Evolutionary conservation across 2,329 filamentous ascomycete genomes (phyloP), one percentile per base, ranked within the genome.

Genomic region (Eurotiales sp.): DNA sequence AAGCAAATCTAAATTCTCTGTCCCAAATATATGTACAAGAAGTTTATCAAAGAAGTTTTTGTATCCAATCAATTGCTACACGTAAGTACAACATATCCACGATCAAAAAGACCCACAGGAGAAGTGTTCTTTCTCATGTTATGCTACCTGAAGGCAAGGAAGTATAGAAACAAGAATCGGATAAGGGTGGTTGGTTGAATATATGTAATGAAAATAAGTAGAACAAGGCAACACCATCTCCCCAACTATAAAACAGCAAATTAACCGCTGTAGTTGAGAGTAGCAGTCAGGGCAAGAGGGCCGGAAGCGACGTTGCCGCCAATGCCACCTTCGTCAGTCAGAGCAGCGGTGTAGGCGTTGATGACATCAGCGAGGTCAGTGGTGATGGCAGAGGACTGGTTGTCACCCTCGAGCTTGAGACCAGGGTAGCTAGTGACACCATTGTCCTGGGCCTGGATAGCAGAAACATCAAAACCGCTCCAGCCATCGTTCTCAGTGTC

Each of bases 381-480:
- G 55, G 54, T 55, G 51, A 71, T 68, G 54, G 49, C 51, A 11
- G 68, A 72, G 62, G 68, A 43, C 29, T 59, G 59, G 19, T 32
- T 15, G 56, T 61, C 59, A 47, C 60, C 55, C 52, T 66, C 70
- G 47, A 72, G 69, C 52, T 60, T 59, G 67, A 72, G 70, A 46
- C 69, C 69, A 29, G 44, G 52, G 48, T 25, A 50, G 58, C 68
- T 61, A 44, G 71, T 56, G 30, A 59, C 14, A 14, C 53, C 50
- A 51, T 62, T 58, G 21, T 54, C 46, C 59, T 70, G 53, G 25
- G 66, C 67, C 50, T 64, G 58, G 52, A 72, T 72, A 50, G 61
- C 63, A 42, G 70, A 72, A n/a, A 72, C 69, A 45, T 72, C 70
- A 61, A 66, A 72, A 55, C 66, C 64, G 52, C 66, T 65, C 61